Evolutionary conservation across 2,329 filamentous ascomycete genomes (phyloP).

Genomic region (Alternaria sp.): DNA sequence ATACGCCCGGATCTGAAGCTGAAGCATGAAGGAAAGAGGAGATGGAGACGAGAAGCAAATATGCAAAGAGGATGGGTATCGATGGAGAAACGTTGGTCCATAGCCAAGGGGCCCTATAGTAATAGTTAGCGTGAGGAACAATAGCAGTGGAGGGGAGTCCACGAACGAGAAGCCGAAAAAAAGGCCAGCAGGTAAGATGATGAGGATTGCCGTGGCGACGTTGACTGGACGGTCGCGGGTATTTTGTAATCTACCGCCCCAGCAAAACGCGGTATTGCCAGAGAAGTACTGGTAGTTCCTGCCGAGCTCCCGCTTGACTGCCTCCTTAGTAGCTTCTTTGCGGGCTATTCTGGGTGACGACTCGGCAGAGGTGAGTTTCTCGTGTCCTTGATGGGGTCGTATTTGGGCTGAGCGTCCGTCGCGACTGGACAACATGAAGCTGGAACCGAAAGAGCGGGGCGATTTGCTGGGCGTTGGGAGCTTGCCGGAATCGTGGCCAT

Average conservation of each 20-base stretch:
- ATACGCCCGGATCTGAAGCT: conserved; percentile 87
- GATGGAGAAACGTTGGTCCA: conserved; percentile 88
- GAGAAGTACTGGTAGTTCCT: conserved; percentile 92
- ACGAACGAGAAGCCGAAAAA: conserved; percentile 83
- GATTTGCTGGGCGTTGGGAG: conserved; percentile 71
- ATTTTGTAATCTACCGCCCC: conserved; percentile 86
- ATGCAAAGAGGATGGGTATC: conserved; percentile 87
- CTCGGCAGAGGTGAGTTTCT: conserved; percentile 81
- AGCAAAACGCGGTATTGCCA: conserved; percentile 90
- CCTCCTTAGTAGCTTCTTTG: conserved; percentile 50
- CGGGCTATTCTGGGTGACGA: conserved; percentile 72
- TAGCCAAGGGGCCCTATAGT: conserved; percentile 72
- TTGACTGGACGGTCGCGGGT: conserved; percentile 88
- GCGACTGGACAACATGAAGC: conserved; percentile 70
- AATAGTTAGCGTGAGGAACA: conserved; percentile 24
- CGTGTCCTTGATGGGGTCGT: conserved; percentile 66
- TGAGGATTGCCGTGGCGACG: conserved; percentile 79
- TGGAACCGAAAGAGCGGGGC: conserved; percentile 77
- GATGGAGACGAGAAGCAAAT: conserved; percentile 87
- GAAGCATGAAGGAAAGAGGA: conserved; percentile 96
- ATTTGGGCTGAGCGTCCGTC: conserved; percentile 57
- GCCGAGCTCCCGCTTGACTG: conserved; percentile 58
- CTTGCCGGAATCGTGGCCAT: conserved; percentile 60
- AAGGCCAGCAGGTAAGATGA: conserved; percentile 78
- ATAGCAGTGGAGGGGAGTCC: background rate